Evolutionary conservation across 768 basidiomycete species (phyloP), one percentile per base, ranked within the genome.

Genomic region (Tricholomella constricta): DNA sequence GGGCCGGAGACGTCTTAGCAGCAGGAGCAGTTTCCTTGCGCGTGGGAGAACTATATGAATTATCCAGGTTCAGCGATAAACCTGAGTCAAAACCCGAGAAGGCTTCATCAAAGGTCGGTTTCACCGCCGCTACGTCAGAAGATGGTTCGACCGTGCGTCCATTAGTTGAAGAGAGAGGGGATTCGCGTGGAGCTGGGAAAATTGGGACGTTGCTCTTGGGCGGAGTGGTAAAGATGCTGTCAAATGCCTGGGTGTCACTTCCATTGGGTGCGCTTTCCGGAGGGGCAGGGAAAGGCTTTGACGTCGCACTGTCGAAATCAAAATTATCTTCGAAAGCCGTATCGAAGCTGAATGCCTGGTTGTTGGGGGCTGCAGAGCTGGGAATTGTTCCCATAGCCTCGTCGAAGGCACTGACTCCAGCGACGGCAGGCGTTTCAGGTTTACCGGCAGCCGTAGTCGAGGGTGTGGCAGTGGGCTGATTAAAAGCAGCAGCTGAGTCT

Each of bases 331-430:
- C 78, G 38, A 79, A 79, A 14, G 68, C 81, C 40, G 81, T 74
- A 48, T 87, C 88, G 50, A 92, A 91, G 3, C 83, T 77, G 59
- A 89, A 83, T 20, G 69, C 60, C 20, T 74, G 66, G 5, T 72
- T 58, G 6, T 74, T 56, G 10, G 80, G 61, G 9, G 69, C 58
- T 8, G 68, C 62, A 32, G 68, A 72, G 27, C 66, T 64, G 0
- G 82, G 68, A 19, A 82, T 70, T 55, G 79, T 83, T 15, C 83
- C 80, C 63, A 92, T 76, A 1, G 87, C 85, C 63, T 90, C 88
- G 62, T 92, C 89, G 59, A 91, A 89, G 45, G 82, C 89, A 57
- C 76, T 83, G 1, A 85, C 75, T 14, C 82, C 85, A 48, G 79
- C 77, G 20, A 71, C 62, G 7, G 61, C 15, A 20, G 66, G 43